phyloP scores from a whole-genome alignment of 108 stramenopile species.

The Licmophora abbreviata region DNA sequence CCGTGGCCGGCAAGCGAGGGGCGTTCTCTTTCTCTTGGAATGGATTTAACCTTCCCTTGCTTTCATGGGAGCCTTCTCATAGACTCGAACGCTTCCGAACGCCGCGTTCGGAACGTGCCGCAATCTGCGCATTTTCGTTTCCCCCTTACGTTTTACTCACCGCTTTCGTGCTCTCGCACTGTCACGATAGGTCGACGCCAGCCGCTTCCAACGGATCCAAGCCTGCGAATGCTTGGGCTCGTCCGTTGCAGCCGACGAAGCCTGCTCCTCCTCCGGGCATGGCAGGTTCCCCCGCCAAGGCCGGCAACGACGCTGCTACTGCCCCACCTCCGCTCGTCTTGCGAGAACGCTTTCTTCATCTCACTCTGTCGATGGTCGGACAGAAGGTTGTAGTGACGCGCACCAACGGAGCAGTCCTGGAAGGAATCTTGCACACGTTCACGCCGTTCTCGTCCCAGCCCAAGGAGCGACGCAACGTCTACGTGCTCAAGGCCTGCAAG shows the following conservation, averaged over 20 bases:
- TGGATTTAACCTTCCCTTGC: too few relatives aligned
- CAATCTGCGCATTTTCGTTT: too few relatives aligned
- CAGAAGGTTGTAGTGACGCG: conserved; percentile 42
- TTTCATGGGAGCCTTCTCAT: too few relatives aligned
- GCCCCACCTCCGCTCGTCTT: conserved; percentile 5
- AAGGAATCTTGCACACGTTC: conserved; percentile 71
- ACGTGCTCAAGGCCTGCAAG: conserved; percentile 51
- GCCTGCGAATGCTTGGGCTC: conserved; percentile 32
- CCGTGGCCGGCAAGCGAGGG: too few relatives aligned
- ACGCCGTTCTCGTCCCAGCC: conserved; percentile 43
- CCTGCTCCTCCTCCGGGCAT: conserved; percentile 40
- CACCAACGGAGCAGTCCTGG: conserved; percentile 52
- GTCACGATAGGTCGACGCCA: too few relatives aligned
- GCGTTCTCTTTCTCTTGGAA: too few relatives aligned
- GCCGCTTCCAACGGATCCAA: too few relatives aligned
- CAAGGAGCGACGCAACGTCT: conserved; percentile 36
- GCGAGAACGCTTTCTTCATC: conserved; percentile 63
- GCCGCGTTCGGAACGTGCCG: too few relatives aligned
- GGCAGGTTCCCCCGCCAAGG: conserved; percentile 15
- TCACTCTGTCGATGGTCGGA: conserved; percentile 55
- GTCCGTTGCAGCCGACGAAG: conserved; percentile 14
- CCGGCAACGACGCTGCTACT: neutral
- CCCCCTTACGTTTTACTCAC: too few relatives aligned
- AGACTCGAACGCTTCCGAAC: too few relatives aligned
- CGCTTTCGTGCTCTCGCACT: too few relatives aligned